Evolutionary conservation across 2,329 filamentous ascomycete genomes (phyloP).

Genomic region (Calonectria naviculata): DNA sequence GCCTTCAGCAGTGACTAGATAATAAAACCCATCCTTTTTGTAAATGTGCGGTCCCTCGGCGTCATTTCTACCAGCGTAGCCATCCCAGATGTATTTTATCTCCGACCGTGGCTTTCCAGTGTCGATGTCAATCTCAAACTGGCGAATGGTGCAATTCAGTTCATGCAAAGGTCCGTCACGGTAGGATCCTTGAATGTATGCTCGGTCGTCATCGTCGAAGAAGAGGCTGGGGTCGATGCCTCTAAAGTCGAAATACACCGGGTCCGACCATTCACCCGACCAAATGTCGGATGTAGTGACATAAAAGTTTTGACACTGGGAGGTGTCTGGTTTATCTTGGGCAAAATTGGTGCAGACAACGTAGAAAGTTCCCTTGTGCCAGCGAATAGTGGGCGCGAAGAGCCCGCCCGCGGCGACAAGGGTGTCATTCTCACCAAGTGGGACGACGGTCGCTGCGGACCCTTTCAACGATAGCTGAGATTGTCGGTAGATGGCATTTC

Average conservation of each 20-base stretch:
- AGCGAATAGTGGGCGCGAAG: conserved; percentile 19
- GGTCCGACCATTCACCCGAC: conserved; percentile 14
- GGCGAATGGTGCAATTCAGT: conserved; percentile 22
- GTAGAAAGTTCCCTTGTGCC: conserved; percentile 9
- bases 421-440: background rate
- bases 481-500: conserved; percentile 5
- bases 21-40: conserved; percentile 56
- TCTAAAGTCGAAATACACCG: conserved; percentile 8
- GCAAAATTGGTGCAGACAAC: conserved; percentile 18
- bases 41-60: conserved; percentile 55
- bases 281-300: conserved; percentile 13
- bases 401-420: conserved; percentile 13
- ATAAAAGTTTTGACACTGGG: conserved; percentile 3
- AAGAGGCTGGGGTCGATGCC: conserved; percentile 42
- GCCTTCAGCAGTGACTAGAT: conserved; percentile 61
- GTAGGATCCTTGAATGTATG: conserved; percentile 45
- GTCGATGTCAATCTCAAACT: conserved; percentile 44
- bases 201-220: conserved; percentile 18
- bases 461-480: background rate
- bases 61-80: background rate
- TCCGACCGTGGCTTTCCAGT: conserved; percentile 46
- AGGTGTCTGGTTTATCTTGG: background rate
- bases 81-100: conserved; percentile 20
- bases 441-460: background rate
- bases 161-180: conserved; percentile 35